phyloP scores from a whole-genome alignment of 2,329 filamentous ascomycete species.

The Hypocrella siamensis region DNA sequence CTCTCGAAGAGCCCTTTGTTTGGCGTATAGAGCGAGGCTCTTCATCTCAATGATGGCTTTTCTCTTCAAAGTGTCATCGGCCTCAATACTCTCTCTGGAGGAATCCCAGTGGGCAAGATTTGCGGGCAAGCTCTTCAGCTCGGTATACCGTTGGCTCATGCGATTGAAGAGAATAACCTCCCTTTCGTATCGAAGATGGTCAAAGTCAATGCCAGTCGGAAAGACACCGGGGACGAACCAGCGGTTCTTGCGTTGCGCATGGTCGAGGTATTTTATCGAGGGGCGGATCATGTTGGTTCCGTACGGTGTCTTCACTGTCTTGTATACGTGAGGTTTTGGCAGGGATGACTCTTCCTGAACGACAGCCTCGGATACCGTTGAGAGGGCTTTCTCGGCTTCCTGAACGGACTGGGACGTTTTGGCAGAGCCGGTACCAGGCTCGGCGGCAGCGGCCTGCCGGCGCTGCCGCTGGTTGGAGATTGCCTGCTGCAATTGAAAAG shows the following conservation, averaged over 20 bases:
- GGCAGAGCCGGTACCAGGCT: conserved; percentile 23
- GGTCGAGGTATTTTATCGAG: conserved; percentile 64
- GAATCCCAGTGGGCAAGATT: conserved; percentile 83
- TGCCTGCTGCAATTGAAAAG: conserved; percentile 61
- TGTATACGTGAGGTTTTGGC: conserved; percentile 40
- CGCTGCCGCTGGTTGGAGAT: conserved; percentile 63
- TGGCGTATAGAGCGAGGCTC: conserved; percentile 71
- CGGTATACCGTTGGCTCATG: conserved; percentile 68
- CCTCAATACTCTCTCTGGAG: conserved; percentile 46
- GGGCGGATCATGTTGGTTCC: conserved; percentile 34
- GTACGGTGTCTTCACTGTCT: conserved; percentile 63
- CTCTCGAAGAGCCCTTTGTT: conserved; percentile 74
- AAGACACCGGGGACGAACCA: conserved; percentile 76
- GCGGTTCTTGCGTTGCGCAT: conserved; percentile 59
- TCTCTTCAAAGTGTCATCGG: conserved; percentile 71
- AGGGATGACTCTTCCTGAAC: conserved; percentile 16
- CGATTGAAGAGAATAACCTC: conserved; percentile 84
- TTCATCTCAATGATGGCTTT: conserved; percentile 94
- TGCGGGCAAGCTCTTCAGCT: conserved; percentile 69
- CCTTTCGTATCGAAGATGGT: conserved; percentile 70
- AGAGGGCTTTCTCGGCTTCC: conserved; percentile 18
- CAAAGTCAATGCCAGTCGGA: conserved; percentile 75
- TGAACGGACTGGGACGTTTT: conserved; percentile 16
- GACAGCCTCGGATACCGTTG: conserved; percentile 19
- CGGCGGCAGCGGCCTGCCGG: conserved; percentile 36